Percentiles rank a stretch among this genome's conserved stretches.
Evolutionary conservation across 768 basidiomycete genomes (phyloP).

Genomic region (Calocybe gangraenosa): DNA sequence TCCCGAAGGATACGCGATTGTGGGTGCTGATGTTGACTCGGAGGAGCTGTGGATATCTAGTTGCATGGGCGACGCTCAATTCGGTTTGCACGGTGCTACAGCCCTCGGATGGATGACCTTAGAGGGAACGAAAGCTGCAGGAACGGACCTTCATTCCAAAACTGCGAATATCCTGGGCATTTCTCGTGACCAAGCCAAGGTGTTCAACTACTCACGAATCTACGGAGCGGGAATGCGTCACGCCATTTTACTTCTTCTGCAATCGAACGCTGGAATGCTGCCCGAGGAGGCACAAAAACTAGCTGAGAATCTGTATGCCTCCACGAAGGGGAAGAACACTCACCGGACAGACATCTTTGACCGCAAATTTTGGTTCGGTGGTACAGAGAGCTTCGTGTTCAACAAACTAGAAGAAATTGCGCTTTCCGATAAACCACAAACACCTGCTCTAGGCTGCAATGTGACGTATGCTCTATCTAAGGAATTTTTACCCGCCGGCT

Average conservation of each 20-base stretch:
- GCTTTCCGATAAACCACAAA: conserved; percentile 77
- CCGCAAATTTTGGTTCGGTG: conserved; percentile 93
- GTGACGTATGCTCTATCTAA: conserved; percentile 92
- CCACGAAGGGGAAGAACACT: conserved; percentile 91
- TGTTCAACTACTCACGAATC: conserved; percentile 98
- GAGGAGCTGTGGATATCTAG: conserved; percentile 99
- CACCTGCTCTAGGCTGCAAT: conserved; percentile 91
- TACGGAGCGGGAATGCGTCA: conserved; percentile 98
- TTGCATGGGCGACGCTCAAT: conserved; percentile 98
- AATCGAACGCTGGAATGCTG: conserved; percentile 77
- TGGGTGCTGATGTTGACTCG: conserved; percentile 98
- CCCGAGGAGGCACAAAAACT: conserved; percentile 74
- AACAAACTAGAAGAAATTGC: conserved; percentile 98
- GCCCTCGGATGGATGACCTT: conserved; percentile 99
- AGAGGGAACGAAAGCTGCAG: conserved; percentile 91
- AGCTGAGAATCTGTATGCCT: conserved; percentile 82
- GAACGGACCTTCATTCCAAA: conserved; percentile 96
- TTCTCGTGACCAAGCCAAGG: conserved; percentile 92
- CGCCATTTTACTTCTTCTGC: conserved; percentile 81
- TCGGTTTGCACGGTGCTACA: conserved; percentile 93
- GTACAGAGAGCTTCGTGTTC: conserved; percentile 94
- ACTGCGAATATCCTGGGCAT: conserved; percentile 91
- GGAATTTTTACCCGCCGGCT: conserved; percentile 75
- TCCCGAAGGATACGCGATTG: conserved; percentile 88
- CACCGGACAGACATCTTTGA: conserved; percentile 70